Base-by-base conservation (phyloP, 2,329 filamentous ascomycete species). In the Sporothrix protearum region DNA sequence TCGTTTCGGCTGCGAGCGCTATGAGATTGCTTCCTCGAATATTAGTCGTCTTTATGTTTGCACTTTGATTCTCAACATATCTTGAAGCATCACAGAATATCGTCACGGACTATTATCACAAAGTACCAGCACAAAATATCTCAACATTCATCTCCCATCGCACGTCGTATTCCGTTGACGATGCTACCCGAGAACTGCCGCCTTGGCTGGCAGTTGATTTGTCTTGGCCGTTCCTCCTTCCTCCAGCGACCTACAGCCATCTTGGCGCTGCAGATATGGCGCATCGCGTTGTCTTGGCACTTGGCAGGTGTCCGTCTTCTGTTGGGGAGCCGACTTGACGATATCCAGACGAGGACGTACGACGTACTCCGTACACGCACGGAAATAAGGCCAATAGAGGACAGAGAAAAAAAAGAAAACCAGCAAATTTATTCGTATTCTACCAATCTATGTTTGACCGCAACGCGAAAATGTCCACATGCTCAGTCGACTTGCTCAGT, bases 401-500 rank as follows among this genome's bases (percentile, higher is more conserved):
- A 47, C 42, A 10, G 42, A 14, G 42, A 45, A 19, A 45, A 51
- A 19, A 30, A 16, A 55, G 10, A 28, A 16, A 28, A 55, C 51
- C 10, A 55, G 10, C 25, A 55, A 55, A 28, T 55, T 25, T 55
- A 55, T 55, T 55, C 1, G 25, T 55, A 55, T 55, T 55, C 1
- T 55, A 55, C 53, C 8, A 55, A 16, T 55, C 53, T 55, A 55
- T 55, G 53, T 55, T 25, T 55, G 16, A 16, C 25, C 10, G 4
- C 42, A 28, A n/a, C n/a, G n/a, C n/a, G n/a, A n/a, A 19, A 19
- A 14, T 16, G 9, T 10, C 10, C 22, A 5, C 16, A 3, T 25
- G 8, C 42, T 9, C 19, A n/a, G n/a, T n/a, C n/a, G n/a, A n/a
- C n/a, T n/a, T n/a, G n/a, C 39, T 30, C 22, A 73, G 36, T 73